phyloP scores from a whole-genome alignment of 2,329 filamentous ascomycete genomes.

The Coccinonectria pachysandricola region DNA sequence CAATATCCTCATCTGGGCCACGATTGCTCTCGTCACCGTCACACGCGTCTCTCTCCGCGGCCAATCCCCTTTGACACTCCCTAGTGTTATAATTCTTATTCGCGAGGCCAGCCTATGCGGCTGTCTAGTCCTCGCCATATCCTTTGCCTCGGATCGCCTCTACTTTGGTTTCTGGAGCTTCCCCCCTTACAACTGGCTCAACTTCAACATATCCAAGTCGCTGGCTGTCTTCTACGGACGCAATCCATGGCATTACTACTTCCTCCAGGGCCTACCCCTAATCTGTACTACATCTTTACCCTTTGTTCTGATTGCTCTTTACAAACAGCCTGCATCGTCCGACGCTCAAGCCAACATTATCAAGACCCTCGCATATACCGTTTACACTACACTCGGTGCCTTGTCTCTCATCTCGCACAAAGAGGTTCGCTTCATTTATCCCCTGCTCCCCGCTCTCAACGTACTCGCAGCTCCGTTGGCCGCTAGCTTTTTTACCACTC shows the following conservation, averaged over 20 bases:
- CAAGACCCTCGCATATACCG: conserved; percentile 41
- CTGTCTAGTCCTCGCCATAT: conserved; percentile 49
- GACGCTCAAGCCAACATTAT: conserved; percentile 24
- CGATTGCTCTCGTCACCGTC: conserved; percentile 42
- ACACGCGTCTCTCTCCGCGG: conserved; percentile 26
- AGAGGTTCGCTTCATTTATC: conserved; percentile 94
- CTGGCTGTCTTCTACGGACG: conserved; percentile 86
- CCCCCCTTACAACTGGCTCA: conserved; percentile 74
- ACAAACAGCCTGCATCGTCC: conserved; percentile 31
- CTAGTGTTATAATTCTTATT: conserved; percentile 41
- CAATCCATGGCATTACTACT: conserved; percentile 88
- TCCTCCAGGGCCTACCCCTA: conserved; percentile 80
- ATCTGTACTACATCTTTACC: conserved; percentile 76
- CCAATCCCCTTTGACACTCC: conserved; percentile 31
- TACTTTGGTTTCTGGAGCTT: conserved; percentile 86
- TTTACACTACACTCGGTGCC: conserved; percentile 47
- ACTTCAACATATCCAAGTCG: conserved; percentile 83
- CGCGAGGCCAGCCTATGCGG: conserved; percentile 57
- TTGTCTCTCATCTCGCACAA: conserved; percentile 86
- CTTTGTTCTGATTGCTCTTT: conserved; percentile 59
- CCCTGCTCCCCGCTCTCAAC: conserved; percentile 77
- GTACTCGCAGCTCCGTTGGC: conserved; percentile 63
- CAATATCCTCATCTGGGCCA: conserved; percentile 76
- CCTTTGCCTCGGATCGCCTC: conserved; percentile 57
- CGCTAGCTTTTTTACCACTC: conserved; percentile 50